Percentiles rank a stretch among this genome's conserved stretches.
These are phyloP conservation scores for Pythium dissotocum DNA, from an alignment of 352 stramenopile species.

Conservation along the genomic window DNA sequence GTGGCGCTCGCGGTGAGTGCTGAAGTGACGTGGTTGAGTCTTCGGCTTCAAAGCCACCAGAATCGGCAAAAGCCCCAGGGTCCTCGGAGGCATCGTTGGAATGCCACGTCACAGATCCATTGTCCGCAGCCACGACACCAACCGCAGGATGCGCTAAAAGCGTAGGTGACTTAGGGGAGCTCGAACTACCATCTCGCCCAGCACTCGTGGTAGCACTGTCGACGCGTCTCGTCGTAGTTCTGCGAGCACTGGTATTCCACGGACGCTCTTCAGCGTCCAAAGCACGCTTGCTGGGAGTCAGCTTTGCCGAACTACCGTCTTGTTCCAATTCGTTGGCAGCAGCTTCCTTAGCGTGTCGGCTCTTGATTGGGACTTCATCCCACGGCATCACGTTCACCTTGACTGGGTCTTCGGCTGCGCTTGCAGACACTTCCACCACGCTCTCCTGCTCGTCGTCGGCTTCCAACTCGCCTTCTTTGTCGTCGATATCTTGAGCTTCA, in stretches of 20 bases:
- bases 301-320: background rate
- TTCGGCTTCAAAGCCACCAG: background rate
- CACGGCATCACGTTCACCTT: slow-evolving; percentile 15
- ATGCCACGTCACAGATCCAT: slow-evolving; percentile 9
- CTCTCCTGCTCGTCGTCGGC: background rate
- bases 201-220: background rate
- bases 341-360: slow-evolving; percentile 16
- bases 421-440: background rate
- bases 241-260: background rate
- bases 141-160: background rate
- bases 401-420: background rate
- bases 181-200: background rate
- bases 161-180: background rate
- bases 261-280: background rate
- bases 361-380: slow-evolving; percentile 26
- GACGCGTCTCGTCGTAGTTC: background rate
- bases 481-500: background rate
- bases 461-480: background rate
- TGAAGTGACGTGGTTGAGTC: background rate
- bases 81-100: slow-evolving; percentile 9
- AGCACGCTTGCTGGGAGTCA: slow-evolving; percentile 5
- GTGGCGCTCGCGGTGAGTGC: background rate
- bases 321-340: background rate
- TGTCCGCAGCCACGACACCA: slow-evolving; percentile 6
- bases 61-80: slow-evolving; percentile 3